Percentiles rank a stretch among this genome's conserved stretches.
Conservation (phyloP, 1,284 basidiomycete species). For the Athelia psychrophila region DNA sequence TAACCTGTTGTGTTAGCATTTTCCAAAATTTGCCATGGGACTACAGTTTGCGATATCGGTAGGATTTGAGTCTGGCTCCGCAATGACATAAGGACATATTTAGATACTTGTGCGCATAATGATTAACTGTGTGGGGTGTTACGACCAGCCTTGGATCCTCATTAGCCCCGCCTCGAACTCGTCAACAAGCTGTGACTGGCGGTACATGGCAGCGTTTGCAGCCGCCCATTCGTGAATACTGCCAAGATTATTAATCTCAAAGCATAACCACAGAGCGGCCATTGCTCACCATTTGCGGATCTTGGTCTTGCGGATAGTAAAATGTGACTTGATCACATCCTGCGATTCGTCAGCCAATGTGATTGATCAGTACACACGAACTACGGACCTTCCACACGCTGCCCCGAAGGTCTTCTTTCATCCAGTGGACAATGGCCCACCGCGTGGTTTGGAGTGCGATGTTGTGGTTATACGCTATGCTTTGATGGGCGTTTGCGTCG, state of each 20-base stretch:
- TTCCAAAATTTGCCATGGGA: too few species aligned
- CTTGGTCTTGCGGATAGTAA: slow-evolving; percentile 35
- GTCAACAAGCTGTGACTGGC: slow-evolving; percentile 10
- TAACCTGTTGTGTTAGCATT: background rate
- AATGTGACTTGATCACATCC: slow-evolving; percentile 51
- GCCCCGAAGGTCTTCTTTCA: slow-evolving; percentile 36
- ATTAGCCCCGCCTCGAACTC: background rate
- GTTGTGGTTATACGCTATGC: slow-evolving; percentile 44
- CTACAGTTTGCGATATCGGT: background rate
- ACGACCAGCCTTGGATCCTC: background rate
- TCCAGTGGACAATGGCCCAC: slow-evolving; percentile 53
- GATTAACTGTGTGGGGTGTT: background rate
- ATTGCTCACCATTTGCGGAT: slow-evolving; percentile 37
- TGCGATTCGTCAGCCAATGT: slow-evolving; percentile 12
- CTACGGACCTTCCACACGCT: slow-evolving; percentile 45
- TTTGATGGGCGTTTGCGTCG: slow-evolving; percentile 28
- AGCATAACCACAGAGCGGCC: background rate
- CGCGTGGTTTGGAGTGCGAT: slow-evolving; percentile 38
- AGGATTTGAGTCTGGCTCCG: background rate
- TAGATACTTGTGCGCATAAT: background rate
- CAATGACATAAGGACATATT: too few species aligned
- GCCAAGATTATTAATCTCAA: background rate
- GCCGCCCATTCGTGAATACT: slow-evolving; percentile 40
- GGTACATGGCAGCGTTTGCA: slow-evolving; percentile 23
- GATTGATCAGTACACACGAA: background rate